phyloP scores from a whole-genome alignment of 2,329 filamentous ascomycete species.

The Aspergillus viridinutans region DNA sequence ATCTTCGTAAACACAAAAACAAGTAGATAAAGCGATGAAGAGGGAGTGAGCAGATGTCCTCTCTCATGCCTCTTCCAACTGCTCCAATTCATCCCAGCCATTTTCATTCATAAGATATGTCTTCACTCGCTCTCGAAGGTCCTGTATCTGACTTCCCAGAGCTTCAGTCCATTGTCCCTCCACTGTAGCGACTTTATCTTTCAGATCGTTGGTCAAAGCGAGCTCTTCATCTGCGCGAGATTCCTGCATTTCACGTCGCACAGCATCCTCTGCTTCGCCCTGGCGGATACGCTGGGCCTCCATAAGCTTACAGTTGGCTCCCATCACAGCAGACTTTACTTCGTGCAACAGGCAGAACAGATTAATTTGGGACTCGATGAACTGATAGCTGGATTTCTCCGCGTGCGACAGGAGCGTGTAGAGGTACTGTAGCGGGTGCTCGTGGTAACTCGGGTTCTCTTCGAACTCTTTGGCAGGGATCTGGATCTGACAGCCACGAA shows the following conservation, averaged over 20 bases:
- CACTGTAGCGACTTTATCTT: slow-evolving; percentile 87
- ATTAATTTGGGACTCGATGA: slow-evolving; percentile 92
- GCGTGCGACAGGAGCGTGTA: slow-evolving; percentile 80
- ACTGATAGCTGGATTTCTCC: slow-evolving; percentile 91
- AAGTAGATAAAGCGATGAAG: slow-evolving; percentile 7
- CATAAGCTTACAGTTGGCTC: slow-evolving; percentile 62
- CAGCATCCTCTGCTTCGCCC: slow-evolving; percentile 41
- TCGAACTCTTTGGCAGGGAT: slow-evolving; percentile 75
- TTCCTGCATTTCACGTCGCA: slow-evolving; percentile 48
- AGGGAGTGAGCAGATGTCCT: slow-evolving; percentile 6
- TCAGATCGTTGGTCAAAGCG: slow-evolving; percentile 75
- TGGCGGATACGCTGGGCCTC: slow-evolving; percentile 59
- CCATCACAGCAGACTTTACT: slow-evolving; percentile 74
- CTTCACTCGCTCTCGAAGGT: slow-evolving; percentile 69
- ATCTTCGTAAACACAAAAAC: slow-evolving; percentile 15
- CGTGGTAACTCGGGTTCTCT: slow-evolving; percentile 78
- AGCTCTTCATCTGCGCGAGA: slow-evolving; percentile 65
- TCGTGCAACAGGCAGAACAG: slow-evolving; percentile 86
- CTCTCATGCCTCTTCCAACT: slow-evolving; percentile 38
- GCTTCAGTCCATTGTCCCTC: slow-evolving; percentile 88
- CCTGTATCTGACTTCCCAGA: slow-evolving; percentile 70
- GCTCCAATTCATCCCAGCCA: slow-evolving; percentile 81
- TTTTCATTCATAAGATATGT: slow-evolving; percentile 69
- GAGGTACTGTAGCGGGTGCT: slow-evolving; percentile 84
- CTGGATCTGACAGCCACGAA: slow-evolving; percentile 62